Evolutionary conservation across 2,329 filamentous ascomycete species (phyloP), one percentile per base, ranked within the genome.

Genomic region (Penicillium sp.): DNA sequence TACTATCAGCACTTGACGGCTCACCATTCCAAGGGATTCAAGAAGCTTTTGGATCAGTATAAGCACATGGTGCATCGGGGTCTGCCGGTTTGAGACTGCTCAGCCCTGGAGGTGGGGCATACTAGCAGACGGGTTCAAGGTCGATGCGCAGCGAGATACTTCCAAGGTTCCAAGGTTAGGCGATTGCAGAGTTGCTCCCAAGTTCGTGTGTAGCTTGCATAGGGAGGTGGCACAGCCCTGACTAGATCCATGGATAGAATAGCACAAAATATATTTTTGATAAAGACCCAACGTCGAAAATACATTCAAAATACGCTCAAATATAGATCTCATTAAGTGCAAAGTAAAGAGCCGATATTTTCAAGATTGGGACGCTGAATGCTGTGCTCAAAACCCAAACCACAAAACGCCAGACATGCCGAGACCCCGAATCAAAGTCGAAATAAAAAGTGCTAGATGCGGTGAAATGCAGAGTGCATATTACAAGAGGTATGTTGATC

Each of bases 1-100:
- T 86, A 85, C 59, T 77, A 68, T 24, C 47, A 65, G 16, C 60
- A 68, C 54, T 52, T 68, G 2, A 55, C 57, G 13, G 38, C 56
- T 4, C 58, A 64, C 22, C 59, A 55, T 16, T 49, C 61, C 2
- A 60, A 55, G 47, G 58, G 60, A 1, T 54, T 64, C 11, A 56
- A 52, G 54, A 65, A 65, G 42, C 34, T 63, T 5, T 16, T 64
- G 39, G 52, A 55, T 34, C 51, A 59, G 18, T 54, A 51, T 21
- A 57, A 49, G 32, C 54, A 59, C 24, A 42, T 57, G 18, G 42
- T 64, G 39, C 60, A 62, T 36, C 50, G 54, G 49, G 45, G 24
- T 18, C n/a, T 8, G 27, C 16, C 13, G 24, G 22, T 48, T 21
- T 40, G 18, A 40, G 34, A n/a, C 4, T 27, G n/a, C n/a, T n/a